Conservation (phyloP, 2,329 filamentous ascomycete genomes). For the Penicillium carneum region DNA sequence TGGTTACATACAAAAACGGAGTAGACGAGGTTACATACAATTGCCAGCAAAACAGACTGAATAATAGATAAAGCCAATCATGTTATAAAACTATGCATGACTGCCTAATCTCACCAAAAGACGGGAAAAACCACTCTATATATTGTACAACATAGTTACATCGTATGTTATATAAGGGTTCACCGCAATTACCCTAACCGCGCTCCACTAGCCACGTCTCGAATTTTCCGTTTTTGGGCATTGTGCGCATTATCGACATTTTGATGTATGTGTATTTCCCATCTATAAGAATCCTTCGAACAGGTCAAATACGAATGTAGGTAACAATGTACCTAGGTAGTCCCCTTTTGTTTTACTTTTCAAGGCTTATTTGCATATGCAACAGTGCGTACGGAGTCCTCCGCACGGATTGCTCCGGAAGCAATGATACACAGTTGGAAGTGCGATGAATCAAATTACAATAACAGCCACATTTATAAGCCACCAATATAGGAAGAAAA, state of each 20-base stretch:
- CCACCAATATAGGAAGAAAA: constrained; percentile 5
- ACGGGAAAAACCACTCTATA: neutral
- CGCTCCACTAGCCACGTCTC: constrained; percentile 14
- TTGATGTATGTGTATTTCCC: neutral
- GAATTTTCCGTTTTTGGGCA: constrained; percentile 5
- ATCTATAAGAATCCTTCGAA: neutral
- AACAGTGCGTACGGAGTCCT: too few relatives aligned
- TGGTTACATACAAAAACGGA: neutral
- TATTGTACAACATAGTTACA: too few relatives aligned
- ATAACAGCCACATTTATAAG: constrained; percentile 9
- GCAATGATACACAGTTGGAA: neutral
- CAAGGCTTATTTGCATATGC: neutral
- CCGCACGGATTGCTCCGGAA: neutral
- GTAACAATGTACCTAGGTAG: neutral
- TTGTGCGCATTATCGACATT: neutral
- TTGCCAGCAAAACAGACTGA: neutral
- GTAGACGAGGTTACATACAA: constrained; percentile 4
- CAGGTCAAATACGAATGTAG: neutral
- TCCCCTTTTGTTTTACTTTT: constrained; percentile 2
- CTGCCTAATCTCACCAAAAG: constrained; percentile 13
- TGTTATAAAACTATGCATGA: constrained; percentile 9
- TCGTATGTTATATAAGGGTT: neutral
- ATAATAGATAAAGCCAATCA: neutral
- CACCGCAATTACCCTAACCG: constrained; percentile 17
- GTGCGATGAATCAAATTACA: neutral